Percentiles rank a stretch among this genome's conserved stretches.
Evolutionary conservation across 805 yeast genomes (phyloP).

Genomic region (Schwanniomyces vanrijiae): DNA sequence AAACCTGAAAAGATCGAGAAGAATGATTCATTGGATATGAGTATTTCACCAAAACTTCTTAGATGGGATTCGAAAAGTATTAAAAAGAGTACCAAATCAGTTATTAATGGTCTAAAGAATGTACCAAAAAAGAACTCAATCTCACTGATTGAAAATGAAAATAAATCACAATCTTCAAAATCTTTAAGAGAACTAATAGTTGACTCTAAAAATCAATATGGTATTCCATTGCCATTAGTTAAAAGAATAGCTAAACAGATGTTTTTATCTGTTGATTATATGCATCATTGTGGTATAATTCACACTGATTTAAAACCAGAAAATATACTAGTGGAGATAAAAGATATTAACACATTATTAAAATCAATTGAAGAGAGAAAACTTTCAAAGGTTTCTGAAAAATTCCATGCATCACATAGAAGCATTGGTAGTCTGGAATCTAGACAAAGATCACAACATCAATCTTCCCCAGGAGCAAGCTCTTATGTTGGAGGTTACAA

Average conservation of each 20-base stretch:
- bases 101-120: constrained; percentile 13
- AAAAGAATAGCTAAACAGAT: constrained; percentile 59
- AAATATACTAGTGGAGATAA: constrained; percentile 32
- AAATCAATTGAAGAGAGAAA: constrained; percentile 35
- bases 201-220: constrained; percentile 45
- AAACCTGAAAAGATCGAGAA: not conserved
- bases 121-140: not conserved
- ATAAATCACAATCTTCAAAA: constrained; percentile 9
- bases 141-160: not conserved
- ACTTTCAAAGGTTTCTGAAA: constrained; percentile 10
- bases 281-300: constrained; percentile 46
- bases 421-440: not conserved
- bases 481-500: constrained; percentile 8
- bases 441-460: constrained; percentile 6
- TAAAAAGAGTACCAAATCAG: constrained; percentile 19
- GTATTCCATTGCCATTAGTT: constrained; percentile 53
- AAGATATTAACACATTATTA: constrained; percentile 54
- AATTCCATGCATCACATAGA: not conserved
- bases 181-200: constrained; percentile 30
- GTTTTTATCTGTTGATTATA: constrained; percentile 53
- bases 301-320: constrained; percentile 48
- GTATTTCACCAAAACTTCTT: constrained; percentile 11
- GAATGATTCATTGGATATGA: not conserved
- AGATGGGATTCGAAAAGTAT: constrained; percentile 18
- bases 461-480: constrained; percentile 9